Conservation (phyloP, 129 eudicot genomes). For the Flaveria sonorensis region DNA sequence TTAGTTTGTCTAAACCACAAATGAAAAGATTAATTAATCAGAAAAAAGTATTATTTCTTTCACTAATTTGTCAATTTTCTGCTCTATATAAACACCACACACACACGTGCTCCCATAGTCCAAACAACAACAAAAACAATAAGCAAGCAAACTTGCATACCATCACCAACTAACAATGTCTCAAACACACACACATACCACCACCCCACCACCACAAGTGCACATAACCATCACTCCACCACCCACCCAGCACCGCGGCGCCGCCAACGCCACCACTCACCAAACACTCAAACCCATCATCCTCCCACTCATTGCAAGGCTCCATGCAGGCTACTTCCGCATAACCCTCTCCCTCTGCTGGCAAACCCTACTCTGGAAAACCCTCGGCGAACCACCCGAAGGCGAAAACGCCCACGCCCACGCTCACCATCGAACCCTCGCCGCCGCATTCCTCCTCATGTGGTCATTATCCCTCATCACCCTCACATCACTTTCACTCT, state of each 20-base stretch:
- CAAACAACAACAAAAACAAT: not conserved
- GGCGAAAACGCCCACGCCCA: constrained; percentile 27
- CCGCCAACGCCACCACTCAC: constrained; percentile 24
- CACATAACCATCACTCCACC: not conserved
- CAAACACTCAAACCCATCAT: constrained; percentile 13
- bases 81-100: no score
- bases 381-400: constrained; percentile 38
- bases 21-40: no score
- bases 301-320: constrained; percentile 35
- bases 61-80: no score
- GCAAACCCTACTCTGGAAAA: constrained; percentile 66
- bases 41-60: no score
- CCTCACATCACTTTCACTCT: constrained; percentile 37
- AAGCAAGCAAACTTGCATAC: not conserved
- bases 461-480: constrained; percentile 55
- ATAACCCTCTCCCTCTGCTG: constrained; percentile 59
- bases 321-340: constrained; percentile 74
- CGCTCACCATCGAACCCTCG: constrained; percentile 31
- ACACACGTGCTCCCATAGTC: no score
- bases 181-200: constrained; percentile 20
- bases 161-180: constrained; percentile 1
- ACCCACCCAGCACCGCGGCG: constrained; percentile 18
- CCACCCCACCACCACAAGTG: no score
- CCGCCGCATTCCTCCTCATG: constrained; percentile 30
- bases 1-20: no score